Conservation (phyloP, 805 yeast species). For the Nakazawaea ernobii region DNA sequence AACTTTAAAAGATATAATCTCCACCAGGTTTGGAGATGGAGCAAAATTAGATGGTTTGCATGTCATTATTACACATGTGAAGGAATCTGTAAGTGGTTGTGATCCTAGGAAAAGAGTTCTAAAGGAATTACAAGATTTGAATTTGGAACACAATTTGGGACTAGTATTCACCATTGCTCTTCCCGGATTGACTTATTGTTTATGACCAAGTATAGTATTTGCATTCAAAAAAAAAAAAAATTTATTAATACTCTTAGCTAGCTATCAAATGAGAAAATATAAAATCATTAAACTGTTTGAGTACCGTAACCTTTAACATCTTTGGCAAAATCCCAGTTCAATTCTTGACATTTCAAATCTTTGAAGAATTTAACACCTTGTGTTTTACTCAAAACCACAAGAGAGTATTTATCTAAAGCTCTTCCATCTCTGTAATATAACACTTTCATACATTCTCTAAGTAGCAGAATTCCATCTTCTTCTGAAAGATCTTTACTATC, state of each 20-base stretch:
- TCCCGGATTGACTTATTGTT: constrained; percentile 44
- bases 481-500: constrained; percentile 67
- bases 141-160: constrained; percentile 30
- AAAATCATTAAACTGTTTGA: constrained; percentile 34
- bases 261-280: neutral
- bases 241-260: no score
- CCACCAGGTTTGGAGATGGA: neutral
- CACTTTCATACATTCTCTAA: constrained; percentile 87
- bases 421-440: constrained; percentile 95
- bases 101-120: constrained; percentile 61
- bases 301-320: constrained; percentile 89
- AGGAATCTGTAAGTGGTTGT: constrained; percentile 28
- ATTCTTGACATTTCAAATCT: constrained; percentile 60
- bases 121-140: constrained; percentile 38
- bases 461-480: constrained; percentile 69
- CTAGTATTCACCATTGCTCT: constrained; percentile 46
- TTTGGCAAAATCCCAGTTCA: constrained; percentile 88
- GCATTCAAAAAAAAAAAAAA: no score
- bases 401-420: constrained; percentile 76
- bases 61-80: constrained; percentile 48
- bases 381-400: constrained; percentile 68
- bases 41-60: constrained; percentile 33
- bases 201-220: neutral
- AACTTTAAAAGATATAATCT: constrained; percentile 16
- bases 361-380: constrained; percentile 52